phyloP scores from a whole-genome alignment of 306 rosid species.

The Castanea sativa region DNA sequence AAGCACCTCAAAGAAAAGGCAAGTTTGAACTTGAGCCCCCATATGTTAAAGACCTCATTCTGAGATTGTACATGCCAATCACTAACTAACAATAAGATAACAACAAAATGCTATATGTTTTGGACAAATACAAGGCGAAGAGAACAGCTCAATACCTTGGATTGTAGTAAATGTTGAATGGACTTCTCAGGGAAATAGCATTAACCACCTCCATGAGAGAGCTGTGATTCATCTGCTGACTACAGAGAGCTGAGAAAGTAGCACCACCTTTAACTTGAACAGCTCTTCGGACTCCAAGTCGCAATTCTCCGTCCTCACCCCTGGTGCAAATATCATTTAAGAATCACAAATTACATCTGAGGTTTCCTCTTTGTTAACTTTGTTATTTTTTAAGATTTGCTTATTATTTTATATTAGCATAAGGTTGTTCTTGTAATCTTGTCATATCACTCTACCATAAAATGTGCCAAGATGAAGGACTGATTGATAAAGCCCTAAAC shows the following conservation, averaged over 20 bases:
- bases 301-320: constrained; percentile 87
- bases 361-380: not conserved
- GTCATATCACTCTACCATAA: no score
- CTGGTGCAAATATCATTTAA: constrained; percentile 29
- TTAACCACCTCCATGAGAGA: constrained; percentile 57
- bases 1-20: constrained; percentile 2
- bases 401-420: no score
- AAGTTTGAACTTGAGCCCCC: not conserved
- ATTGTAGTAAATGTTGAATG: constrained; percentile 72
- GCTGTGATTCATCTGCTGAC: constrained; percentile 55
- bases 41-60: not conserved
- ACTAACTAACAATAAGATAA: constrained; percentile 2
- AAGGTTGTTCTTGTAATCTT: no score
- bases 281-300: constrained; percentile 91
- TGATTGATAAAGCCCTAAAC: not conserved
- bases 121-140: not conserved
- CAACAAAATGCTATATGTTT: not conserved
- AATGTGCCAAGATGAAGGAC: not conserved
- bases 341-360: not conserved
- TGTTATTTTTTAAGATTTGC: not conserved
- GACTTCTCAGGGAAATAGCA: constrained; percentile 56
- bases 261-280: constrained; percentile 66
- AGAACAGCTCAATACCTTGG: constrained; percentile 62
- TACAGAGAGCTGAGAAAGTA: constrained; percentile 39
- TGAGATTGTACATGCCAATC: not conserved